A percentile compares a stretch with the other conserved stretches of the same genome.
phyloP scores from a whole-genome alignment of 768 basidiomycete genomes.

The Glaciozyma martinii region DNA sequence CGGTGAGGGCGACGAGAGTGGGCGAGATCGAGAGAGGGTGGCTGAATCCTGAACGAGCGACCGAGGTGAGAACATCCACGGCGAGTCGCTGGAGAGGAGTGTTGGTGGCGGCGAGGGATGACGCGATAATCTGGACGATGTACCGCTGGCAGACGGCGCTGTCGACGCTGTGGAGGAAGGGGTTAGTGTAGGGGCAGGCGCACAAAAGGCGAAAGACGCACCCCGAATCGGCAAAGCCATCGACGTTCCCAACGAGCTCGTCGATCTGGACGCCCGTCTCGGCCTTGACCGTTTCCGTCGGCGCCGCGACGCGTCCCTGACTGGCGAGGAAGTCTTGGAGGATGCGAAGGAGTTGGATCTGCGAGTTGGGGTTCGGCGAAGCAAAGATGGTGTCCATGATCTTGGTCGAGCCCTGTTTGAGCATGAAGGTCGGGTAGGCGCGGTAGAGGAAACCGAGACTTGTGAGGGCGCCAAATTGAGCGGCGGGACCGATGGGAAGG shows the following conservation, averaged over 20 bases:
- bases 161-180: slow-evolving; percentile 57
- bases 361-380: slow-evolving; percentile 61
- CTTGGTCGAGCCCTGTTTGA: slow-evolving; percentile 59
- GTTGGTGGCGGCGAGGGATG: slow-evolving; percentile 61
- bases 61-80: slow-evolving; percentile 83
- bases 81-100: slow-evolving; percentile 43
- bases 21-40: slow-evolving; percentile 74
- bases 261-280: slow-evolving; percentile 66
- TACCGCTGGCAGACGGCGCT: slow-evolving; percentile 93
- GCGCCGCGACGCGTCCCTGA: not conserved
- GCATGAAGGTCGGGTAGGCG: slow-evolving; percentile 84
- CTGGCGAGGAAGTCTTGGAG: slow-evolving; percentile 74
- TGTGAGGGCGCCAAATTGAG: slow-evolving; percentile 67
- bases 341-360: slow-evolving; percentile 67
- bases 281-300: slow-evolving; percentile 15
- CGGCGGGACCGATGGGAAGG: slow-evolving; percentile 51
- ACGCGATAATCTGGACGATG: slow-evolving; percentile 65
- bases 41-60: slow-evolving; percentile 86
- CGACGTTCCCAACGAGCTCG: slow-evolving; percentile 87
- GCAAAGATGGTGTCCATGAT: slow-evolving; percentile 87
- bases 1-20: slow-evolving; percentile 43
- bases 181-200: not conserved
- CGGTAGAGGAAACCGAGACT: slow-evolving; percentile 89
- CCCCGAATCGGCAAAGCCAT: slow-evolving; percentile 96
- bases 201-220: slow-evolving; percentile 38